Evolutionary conservation across 495 filamentous ascomycete species (phyloP).

Genomic region (Penicillium flavigenum): DNA sequence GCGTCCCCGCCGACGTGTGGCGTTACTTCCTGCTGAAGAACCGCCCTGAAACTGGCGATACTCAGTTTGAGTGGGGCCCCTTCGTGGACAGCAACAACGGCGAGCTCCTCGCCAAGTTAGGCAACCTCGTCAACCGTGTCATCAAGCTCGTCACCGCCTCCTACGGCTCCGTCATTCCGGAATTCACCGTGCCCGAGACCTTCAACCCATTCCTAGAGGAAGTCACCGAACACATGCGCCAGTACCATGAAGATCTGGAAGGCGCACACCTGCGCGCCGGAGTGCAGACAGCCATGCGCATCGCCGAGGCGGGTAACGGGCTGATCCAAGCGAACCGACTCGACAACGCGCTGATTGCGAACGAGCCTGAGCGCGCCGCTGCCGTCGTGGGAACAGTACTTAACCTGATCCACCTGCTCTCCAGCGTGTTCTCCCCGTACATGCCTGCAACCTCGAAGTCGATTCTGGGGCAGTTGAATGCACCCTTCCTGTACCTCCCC

Average conservation of each 20-base stretch:
- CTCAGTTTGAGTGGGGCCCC: conserved; percentile 83
- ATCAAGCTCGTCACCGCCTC: conserved; percentile 85
- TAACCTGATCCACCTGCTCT: conserved; percentile 78
- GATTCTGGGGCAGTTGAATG: conserved; percentile 73
- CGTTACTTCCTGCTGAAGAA: conserved; percentile 87
- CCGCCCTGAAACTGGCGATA: conserved; percentile 85
- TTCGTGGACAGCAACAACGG: conserved; percentile 89
- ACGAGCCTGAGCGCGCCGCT: conserved; percentile 68
- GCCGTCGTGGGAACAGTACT: conserved; percentile 79
- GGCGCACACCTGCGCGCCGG: conserved; percentile 73
- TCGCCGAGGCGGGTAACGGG: conserved; percentile 72
- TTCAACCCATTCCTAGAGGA: conserved; percentile 49
- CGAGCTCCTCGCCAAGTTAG: conserved; percentile 84
- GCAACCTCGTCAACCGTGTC: conserved; percentile 91
- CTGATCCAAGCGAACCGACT: conserved; percentile 79
- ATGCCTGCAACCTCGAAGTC: conserved; percentile 76
- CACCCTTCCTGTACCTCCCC: conserved; percentile 64
- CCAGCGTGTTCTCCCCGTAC: conserved; percentile 74
- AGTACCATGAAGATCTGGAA: conserved; percentile 73
- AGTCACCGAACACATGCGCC: conserved; percentile 60
- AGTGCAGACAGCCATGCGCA: conserved; percentile 65
- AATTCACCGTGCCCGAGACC: conserved; percentile 51
- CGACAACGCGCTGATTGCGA: conserved; percentile 75
- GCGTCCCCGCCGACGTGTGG: conserved; percentile 85
- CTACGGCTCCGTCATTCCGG: conserved; percentile 67